Base-by-base conservation (phyloP, 2,329 filamentous ascomycete species). In the Hypoxylon sp. region DNA sequence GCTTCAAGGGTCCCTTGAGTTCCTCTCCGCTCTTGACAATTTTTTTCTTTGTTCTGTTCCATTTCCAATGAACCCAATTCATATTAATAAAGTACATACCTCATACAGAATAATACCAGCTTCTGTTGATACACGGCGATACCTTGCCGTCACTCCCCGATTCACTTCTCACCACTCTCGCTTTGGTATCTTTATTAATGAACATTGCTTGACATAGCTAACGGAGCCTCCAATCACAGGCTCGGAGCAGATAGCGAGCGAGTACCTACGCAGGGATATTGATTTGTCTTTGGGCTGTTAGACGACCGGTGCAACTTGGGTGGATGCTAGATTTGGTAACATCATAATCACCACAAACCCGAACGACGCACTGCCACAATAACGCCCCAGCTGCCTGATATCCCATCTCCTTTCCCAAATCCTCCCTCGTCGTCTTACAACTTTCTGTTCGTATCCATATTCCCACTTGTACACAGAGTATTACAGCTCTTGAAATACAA, bases 301-400 rank as follows among this genome's bases (percentile, higher is more conserved):
- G 20, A 49, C 11, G 49, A 32, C 51, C 57, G 33, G 61, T 60
- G 50, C 53, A 55, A 58, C 36, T 57, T 46, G 45, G 52, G 11
- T 60, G 58, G 58, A 63, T 46, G 56, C 67, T 64, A 58, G 67
- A 59, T 63, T 56, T 60, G 61, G 67, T 65, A 67, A 56, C 61
- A 67, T 69, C 67, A 64, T 61, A 67, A 57, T 59, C 64, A 64
- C 57, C 57, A 60, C 56, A 56, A 56, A 59, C 53, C 53, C 67
- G 61, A 65, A 69, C 64, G 66, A 67, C 64, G 67, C 67, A 69
- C 67, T 69, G 67, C 67, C 67, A 69, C 67, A 69, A 62, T 57
- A 55, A 68, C 58, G 59, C 52, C 67, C 56, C 67, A 61, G 53
- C 12, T 48, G 48, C 51, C 67, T 61, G 67, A 69, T 60, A 61